phyloP scores from a whole-genome alignment of 2,329 filamentous ascomycete species.

The Exophiala xenobiotica region DNA sequence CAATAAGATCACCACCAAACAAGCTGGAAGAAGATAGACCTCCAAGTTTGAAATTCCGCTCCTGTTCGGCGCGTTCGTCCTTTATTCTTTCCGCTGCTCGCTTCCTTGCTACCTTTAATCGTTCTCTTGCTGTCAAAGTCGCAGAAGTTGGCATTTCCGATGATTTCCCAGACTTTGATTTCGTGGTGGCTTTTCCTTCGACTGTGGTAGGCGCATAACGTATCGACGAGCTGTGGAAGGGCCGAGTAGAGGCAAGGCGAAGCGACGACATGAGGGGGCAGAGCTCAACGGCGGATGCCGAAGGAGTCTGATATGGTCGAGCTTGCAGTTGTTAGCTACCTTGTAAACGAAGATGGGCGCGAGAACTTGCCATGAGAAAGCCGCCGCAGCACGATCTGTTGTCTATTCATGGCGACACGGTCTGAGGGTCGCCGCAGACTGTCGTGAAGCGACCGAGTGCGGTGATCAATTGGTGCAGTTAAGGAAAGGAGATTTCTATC shows the following conservation, averaged over 20 bases:
- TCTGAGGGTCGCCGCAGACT: not conserved
- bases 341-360: not conserved
- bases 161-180: not conserved
- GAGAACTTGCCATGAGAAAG: constrained; percentile 1
- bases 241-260: constrained; percentile 2
- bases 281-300: constrained; percentile 7
- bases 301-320: not conserved
- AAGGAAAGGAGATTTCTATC: too few relatives aligned
- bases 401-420: not conserved
- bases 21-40: constrained; percentile 16
- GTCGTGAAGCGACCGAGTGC: not conserved
- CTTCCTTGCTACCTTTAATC: constrained; percentile 11
- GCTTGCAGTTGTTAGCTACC: not conserved
- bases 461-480: too few relatives aligned
- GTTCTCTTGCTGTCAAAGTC: constrained; percentile 9
- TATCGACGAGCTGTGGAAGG: constrained; percentile 5
- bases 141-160: not conserved
- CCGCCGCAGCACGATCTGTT: not conserved
- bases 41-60: constrained; percentile 12
- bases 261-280: constrained; percentile 13
- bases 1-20: constrained; percentile 21
- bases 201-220: constrained; percentile 1
- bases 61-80: constrained; percentile 11
- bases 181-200: not conserved
- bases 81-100: constrained; percentile 15